Base-by-base conservation (phyloP, 2,329 filamentous ascomycete species). In the Calonectria henricotiae region DNA sequence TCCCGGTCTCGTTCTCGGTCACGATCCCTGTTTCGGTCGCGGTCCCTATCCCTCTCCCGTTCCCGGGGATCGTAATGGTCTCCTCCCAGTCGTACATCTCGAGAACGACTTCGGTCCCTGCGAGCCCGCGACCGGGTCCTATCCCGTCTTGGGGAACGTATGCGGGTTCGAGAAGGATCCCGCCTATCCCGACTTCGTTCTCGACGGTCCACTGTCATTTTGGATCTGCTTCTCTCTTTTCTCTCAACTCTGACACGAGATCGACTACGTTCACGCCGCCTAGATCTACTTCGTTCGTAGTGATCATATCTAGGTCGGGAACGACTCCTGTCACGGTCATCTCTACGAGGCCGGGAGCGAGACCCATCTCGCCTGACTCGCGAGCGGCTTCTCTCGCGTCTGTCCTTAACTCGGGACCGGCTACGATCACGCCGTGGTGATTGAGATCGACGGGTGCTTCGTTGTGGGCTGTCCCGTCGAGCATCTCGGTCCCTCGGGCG, bases 371-470 rank as follows among this genome's bases (percentile, higher is more conserved):
- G 80, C 66, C 80, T 79, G 12, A 80, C 68, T 62, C 76, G 78
- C 5, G 82, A 81, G 62, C 80, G 81, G 67, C 82, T 83, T 65
- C 79, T 76, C 8, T 83, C 82, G n/a, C 82, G 80, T 67, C 80
- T 78, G 13, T 80, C 76, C 44, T 77, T 76, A 20, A 79, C 68
- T 25, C 79, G 81, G 17, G 81, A 81, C 2, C 79, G 76, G 71
- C 80, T 81, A 32, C 77, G 77, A 2, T 82, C 81, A 43, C 83
- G 79, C 23, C 81, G 78, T 7, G 83, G 83, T 0, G 83, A 85
- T 30, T 78, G 77, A 11, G 83, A 85, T 30, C 84, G 82, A 25
- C 82, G 79, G 63, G 84, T 82, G 46, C 67, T 79, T 62, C 72
- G 77, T 60, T 71, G 81, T 65, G 71, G 81, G 71, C 77, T 78